Evolutionary conservation across 2,329 filamentous ascomycete genomes (phyloP), one percentile per base, ranked within the genome.

Genomic region (Bipolaris cookei): DNA sequence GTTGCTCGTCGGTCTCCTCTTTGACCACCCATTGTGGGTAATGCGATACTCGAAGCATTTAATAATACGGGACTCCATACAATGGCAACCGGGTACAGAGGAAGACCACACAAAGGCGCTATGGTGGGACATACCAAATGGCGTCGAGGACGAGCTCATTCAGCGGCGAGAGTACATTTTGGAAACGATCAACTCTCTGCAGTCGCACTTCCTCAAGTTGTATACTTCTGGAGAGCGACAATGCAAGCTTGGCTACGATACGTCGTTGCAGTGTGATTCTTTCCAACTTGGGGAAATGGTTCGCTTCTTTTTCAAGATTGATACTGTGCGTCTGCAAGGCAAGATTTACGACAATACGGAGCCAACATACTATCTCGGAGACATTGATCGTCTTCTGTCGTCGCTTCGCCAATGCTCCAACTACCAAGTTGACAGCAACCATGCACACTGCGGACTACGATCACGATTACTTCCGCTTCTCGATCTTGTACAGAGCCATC

Each of bases 241-340:
- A 71, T 92, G 90, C 74, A 86, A 86, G 66, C 82, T 91, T 0
- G 89, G 90, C 50, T 92, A 92, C 74, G 89, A 91, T 68, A 87
- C 86, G 2, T 90, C 86, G 59, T 76, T 83, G 1, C 86, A 89
- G 39, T 92, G 90, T 73, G 90, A 93, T 76, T 88, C 86, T 1
- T 93, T 89, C 68, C 90, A 93, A 75, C 83, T 93, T 1, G 90
- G 90, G 20, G 89, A 92, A 76, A 90, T 90, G 82, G 77, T 91
- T 61, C 87, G 86, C 63, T 92, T 92, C 74, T 83, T 92, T 34
- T 77, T 81, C 13, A 82, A 82, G 62, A 86, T 86, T 62, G 81
- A 83, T 25, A 83, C 90, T 0, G 68, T 91, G 3, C 84, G 82
- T 35, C 76, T 91, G 1, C 74, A 78, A 57, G 76, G 79, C 23